Base-by-base conservation (phyloP, 2,329 filamentous ascomycete species). In the Hyphodiscus sp. region DNA sequence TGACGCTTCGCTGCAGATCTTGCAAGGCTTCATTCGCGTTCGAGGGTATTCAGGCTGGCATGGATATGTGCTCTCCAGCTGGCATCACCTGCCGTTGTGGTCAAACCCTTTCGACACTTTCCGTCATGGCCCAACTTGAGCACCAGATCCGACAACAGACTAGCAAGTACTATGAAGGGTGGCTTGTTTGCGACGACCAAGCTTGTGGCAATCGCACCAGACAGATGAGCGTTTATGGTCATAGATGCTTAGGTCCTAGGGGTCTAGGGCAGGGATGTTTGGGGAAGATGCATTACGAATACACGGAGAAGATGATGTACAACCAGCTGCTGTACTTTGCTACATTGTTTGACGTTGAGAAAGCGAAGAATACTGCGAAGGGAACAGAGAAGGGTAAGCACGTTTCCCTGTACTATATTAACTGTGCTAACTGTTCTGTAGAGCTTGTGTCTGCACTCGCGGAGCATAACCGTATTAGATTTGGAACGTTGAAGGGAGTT, bases 321-420 rank as follows among this genome's bases (percentile, higher is more conserved):
- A 97, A 95, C 70, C 94, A 99, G 72, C 77, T 99, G 42, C 74
- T 97, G 51, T 99, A 96, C 73, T 87, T 91, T 68, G 81, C 87
- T 29, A 80, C 80, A 47, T 72, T 97, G 52, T 99, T 91, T 76
- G 91, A 99, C 70, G 87, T 95, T 2, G 91, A 97, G 58, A 90
- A 89, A 72, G 87, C 87, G 15, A 81, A 82, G 59, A 65, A 64
- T 45, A 76, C 73, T 58, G 79, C 75, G 19, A 71, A 68, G 45
- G 74, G 71, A n/a, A 73, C 73, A 8, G 74, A 74, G 20, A 80
- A 76, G 45, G 69, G 67, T 64, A 66, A 58, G 60, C 20, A 47
- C 18, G 23, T 19, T 16, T 20, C 19, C 8, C 10, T 16, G 9
- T 20, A 11, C 13, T 48, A 3, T 30, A 33, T 20, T 11, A 23